Percentiles rank a stretch among this genome's conserved stretches.
Conservation (phyloP, 176 grass and related monocot genomes). For the Ensete glaucum region DNA sequence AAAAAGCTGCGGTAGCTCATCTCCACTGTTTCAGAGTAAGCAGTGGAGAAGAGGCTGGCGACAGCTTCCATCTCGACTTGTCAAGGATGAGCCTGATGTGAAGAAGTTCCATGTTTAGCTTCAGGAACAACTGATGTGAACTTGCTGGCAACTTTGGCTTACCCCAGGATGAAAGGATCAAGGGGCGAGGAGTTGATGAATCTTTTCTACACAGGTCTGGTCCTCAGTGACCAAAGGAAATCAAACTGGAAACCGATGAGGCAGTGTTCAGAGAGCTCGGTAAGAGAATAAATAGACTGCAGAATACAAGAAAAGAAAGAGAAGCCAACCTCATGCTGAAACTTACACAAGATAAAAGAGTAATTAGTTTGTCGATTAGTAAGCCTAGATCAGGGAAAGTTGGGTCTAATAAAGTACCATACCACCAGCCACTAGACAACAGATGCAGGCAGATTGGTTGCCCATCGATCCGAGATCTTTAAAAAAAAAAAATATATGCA, state of each 20-base stretch:
- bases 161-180: not conserved
- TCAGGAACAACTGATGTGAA: too few relatives aligned
- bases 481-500: too few relatives aligned
- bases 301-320: too few relatives aligned
- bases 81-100: not conserved
- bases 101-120: not conserved
- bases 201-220: not conserved
- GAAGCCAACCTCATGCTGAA: too few relatives aligned
- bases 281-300: not conserved
- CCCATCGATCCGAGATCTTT: not conserved
- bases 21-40: conserved; percentile 1
- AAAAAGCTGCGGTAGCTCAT: not conserved
- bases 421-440: too few relatives aligned
- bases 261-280: not conserved
- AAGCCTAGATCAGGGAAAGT: too few relatives aligned
- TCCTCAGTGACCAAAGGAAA: too few relatives aligned
- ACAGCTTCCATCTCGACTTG: not conserved
- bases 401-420: too few relatives aligned
- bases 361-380: too few relatives aligned
- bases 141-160: too few relatives aligned
- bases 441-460: not conserved
- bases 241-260: not conserved
- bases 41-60: not conserved
- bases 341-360: too few relatives aligned
- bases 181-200: not conserved